Base-by-base conservation (phyloP, 73 alveolate genomes). In the Breviolum minutum region DNA sequence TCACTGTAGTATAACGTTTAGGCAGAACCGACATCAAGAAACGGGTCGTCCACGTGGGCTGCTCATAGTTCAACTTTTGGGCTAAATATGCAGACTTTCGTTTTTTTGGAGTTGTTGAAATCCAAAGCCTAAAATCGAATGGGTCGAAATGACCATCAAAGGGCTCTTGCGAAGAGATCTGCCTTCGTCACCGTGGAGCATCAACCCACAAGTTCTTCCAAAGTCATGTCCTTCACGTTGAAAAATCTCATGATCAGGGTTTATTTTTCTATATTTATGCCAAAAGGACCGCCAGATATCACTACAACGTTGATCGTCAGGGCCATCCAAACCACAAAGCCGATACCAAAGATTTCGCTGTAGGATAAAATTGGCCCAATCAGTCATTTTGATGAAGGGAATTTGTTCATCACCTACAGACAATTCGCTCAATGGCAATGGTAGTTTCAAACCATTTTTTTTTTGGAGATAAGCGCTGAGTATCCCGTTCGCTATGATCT, bases 101-200 rank as follows among this genome's bases (percentile, higher is more conserved):
- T 12, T 8, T 40, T 32, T 6, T 29, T 2, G 14, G 6, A 8
- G 88, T 40, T 16, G 63, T 80, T 7, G 69, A 40, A 60, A 19
- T 5, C 95, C 95, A 5, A 11, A 54, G 0, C 95, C 95, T 66
- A 87, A 29, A 1, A 64, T 24, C 6, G 63, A 19, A 32, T 64
- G 82, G 30, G 66, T 64, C 2, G 68, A 9, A 8, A 87, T 5
- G 6, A 87, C 64, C 95, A 87, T 27, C 69, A 87, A 22, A 9
- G 95, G 68, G 9, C 30, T 17, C 64, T 87, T 87, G n/a, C 66
- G 64, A 0, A 7, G 80, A 3, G 82, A 63, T 26, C 95, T 22
- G 16, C 95, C 95, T 12, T 87, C 95, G 22, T 87, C 95, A 7
- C 95, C 95, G 24, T 87, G 95, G 11, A 87, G 82, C 66, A 87